Evolutionary conservation across 1,284 basidiomycete species (phyloP), one percentile per base, ranked within the genome.

Genomic region (Ustilago vetiveriae): DNA sequence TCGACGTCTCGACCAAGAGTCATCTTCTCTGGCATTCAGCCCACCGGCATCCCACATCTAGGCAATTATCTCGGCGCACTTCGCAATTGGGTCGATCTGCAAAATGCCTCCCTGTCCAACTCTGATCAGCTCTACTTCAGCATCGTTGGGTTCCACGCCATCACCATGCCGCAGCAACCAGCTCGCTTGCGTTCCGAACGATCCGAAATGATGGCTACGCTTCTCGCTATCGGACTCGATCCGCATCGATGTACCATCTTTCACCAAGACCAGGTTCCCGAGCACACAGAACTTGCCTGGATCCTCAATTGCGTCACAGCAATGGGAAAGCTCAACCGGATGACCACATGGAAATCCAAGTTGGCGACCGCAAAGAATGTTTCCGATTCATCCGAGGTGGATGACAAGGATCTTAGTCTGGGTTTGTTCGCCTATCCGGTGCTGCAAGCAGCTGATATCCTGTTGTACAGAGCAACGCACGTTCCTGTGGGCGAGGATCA

Each of bases 401-500:
- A 92, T 75, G 92, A 95, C 62, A 89, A 88, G 0, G 83, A 90
- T 55, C 86, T 97, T 1, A 90, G 92, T 57, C 86, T 90, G 0
- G 94, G 94, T 1, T 84, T 97, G 23, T 89, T 97, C 60, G 91
- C 92, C 0, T 97, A 97, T 82, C 95, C 94, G 0, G 89, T 96
- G 3, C 85, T 98, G 0, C 94, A 96, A 85, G 92, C 94, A 0
- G 94, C 94, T 1, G 95, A 98, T 76, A 90, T 98, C 44, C 84
- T 97, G 10, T 85, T 89, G 2, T 97, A 97, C 82, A 93, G 92
- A 73, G 88, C 92, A 3, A 96, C 93, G 0, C 90, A 94, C 80
- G 91, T 98, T 0, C 94, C 94, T 0, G 93, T 97, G 2, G 94
- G 94, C 21, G 92, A 97, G 76, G 94, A 98, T 80, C 94, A 97